Evolutionary conservation across 306 rosid genomes (phyloP).

Genomic region (Castanea mollissima): DNA sequence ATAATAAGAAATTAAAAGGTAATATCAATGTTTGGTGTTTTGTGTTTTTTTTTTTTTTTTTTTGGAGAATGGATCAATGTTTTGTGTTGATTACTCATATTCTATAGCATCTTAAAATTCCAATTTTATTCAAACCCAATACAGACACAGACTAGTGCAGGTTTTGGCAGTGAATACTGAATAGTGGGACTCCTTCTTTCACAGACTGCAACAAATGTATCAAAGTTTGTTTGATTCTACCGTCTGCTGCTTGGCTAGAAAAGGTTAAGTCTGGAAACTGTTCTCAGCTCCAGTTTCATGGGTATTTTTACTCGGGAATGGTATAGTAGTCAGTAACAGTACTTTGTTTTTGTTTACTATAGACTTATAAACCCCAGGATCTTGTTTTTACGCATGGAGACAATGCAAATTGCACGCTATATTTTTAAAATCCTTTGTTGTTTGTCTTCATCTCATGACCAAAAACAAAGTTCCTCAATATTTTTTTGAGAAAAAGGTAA

Average conservation of each 20-base stretch:
- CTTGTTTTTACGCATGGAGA: slow-evolving; percentile 27
- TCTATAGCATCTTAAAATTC: not conserved
- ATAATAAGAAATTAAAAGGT: no score
- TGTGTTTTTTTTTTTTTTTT: no score
- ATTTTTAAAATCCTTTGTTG: not conserved
- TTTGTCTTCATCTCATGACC: not conserved
- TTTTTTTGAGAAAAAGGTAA: no score
- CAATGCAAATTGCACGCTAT: slow-evolving; percentile 28
- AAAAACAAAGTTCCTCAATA: not conserved
- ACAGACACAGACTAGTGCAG: not conserved
- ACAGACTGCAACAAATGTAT: slow-evolving; percentile 3
- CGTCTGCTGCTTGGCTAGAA: not conserved
- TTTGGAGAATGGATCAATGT: no score
- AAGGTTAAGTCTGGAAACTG: slow-evolving; percentile 16
- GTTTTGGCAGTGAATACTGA: not conserved
- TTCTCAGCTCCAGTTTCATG: slow-evolving; percentile 1
- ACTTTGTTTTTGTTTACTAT: not conserved
- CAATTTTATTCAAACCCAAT: not conserved
- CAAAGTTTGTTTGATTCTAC: not conserved
- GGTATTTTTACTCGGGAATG: slow-evolving; percentile 22
- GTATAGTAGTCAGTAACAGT: not conserved
- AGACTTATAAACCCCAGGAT: not conserved
- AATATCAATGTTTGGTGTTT: no score
- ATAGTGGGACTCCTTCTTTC: not conserved
- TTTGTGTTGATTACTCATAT: no score